Conservation (phyloP, 225 moss, liverwort and hornwort genomes). For the Asterella californica region DNA sequence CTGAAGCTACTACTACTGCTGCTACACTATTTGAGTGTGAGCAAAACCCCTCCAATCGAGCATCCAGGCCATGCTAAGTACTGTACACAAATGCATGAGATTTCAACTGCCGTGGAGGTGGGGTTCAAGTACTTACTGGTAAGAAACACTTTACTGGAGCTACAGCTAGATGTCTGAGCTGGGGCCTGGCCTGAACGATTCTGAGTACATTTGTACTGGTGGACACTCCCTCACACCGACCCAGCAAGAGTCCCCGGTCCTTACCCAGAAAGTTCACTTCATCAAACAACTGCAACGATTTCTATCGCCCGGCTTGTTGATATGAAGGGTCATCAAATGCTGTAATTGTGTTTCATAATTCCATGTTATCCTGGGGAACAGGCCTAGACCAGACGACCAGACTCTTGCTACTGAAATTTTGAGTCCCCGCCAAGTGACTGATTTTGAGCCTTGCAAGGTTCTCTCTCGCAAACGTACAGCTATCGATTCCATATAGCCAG, state of each 20-base stretch:
- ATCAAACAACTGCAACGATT: background rate
- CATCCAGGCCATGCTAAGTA: background rate
- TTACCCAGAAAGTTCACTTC: background rate
- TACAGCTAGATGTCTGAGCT: background rate
- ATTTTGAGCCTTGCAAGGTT: background rate
- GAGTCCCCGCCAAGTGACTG: background rate
- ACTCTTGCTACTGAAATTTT: background rate
- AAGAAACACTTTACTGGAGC: conserved; percentile 5
- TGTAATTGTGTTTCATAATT: background rate
- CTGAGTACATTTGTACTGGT: background rate
- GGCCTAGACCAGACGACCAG: background rate
- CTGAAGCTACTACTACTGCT: background rate
- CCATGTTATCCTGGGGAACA: background rate
- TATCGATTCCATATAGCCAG: background rate
- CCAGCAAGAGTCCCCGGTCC: background rate
- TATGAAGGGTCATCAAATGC: background rate
- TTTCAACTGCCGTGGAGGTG: conserved; percentile 6
- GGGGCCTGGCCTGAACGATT: background rate
- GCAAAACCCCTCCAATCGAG: background rate
- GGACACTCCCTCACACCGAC: background rate
- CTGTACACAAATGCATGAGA: conserved; percentile 8
- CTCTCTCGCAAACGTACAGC: background rate
- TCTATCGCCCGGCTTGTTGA: background rate
- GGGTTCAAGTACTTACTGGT: conserved; percentile 4
- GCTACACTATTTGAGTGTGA: background rate